A percentile compares a stretch with the other conserved stretches of the same genome.
Evolutionary conservation across 2,329 filamentous ascomycete species (phyloP).

Genomic region (Knufia fluminis): DNA sequence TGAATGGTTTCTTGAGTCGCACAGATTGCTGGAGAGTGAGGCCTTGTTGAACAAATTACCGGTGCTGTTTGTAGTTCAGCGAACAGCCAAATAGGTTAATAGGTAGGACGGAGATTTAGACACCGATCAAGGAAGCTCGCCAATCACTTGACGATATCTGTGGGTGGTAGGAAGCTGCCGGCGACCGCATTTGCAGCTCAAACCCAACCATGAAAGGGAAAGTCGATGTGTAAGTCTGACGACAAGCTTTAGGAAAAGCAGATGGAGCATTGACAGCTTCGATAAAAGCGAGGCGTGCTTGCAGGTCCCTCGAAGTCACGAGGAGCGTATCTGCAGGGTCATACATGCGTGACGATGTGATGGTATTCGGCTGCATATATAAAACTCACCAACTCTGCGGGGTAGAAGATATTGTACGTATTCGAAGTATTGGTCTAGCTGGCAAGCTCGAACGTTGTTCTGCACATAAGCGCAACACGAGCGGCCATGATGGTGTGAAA

Average conservation of each 20-base stretch:
- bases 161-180: too few species aligned
- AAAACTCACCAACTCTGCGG: neutral
- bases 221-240: too few species aligned
- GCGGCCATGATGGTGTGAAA: neutral
- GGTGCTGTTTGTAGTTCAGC: neutral
- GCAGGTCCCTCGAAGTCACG: neutral
- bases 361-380: neutral
- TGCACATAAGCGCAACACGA: constrained; percentile 1
- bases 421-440: neutral
- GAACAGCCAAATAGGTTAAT: neutral
- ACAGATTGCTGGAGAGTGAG: neutral
- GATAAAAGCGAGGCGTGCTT: neutral
- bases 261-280: neutral
- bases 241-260: neutral
- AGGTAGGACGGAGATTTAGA: constrained; percentile 8
- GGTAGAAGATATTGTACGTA: neutral
- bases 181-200: neutral
- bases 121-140: neutral
- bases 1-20: neutral
- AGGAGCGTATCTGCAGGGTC: constrained; percentile 4
- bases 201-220: neutral
- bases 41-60: constrained; percentile 6
- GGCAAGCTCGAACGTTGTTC: neutral
- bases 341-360: neutral
- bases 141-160: neutral